A percentile compares a stretch with the other conserved stretches of the same genome.
phyloP scores from a whole-genome alignment of 129 eudicot genomes.

The Dittrichia graveolens region DNA sequence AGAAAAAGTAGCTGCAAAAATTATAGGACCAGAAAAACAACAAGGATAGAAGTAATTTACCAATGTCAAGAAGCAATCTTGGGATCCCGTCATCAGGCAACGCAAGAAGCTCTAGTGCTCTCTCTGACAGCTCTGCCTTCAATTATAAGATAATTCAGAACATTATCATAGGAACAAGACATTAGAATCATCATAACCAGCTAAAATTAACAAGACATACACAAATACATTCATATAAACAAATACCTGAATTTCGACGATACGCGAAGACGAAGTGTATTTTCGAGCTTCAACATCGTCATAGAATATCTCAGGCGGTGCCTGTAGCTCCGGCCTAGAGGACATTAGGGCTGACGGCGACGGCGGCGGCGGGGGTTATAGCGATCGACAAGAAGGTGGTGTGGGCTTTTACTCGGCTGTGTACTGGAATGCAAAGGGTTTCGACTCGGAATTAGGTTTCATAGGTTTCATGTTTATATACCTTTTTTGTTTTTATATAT shows the following conservation, averaged over 20 bases:
- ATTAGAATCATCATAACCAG: background rate
- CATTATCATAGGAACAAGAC: background rate
- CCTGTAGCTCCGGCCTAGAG: conserved; percentile 88
- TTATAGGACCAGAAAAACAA: background rate
- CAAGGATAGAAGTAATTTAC: conserved; percentile 30
- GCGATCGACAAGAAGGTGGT: background rate
- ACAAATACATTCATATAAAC: background rate
- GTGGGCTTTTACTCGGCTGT: conserved; percentile 19
- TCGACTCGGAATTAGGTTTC: conserved; percentile 19
- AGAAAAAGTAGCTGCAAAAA: background rate
- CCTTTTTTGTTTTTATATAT: background rate
- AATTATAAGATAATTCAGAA: background rate
- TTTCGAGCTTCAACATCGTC: conserved; percentile 95
- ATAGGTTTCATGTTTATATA: conserved; percentile 20
- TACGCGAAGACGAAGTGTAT: conserved; percentile 97
- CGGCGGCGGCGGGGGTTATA: conserved; percentile 12
- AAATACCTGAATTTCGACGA: conserved; percentile 90
- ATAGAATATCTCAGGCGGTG: conserved; percentile 97
- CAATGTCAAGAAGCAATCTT: conserved; percentile 88
- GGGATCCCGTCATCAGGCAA: conserved; percentile 91
- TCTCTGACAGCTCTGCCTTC: conserved; percentile 84
- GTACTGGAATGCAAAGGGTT: conserved; percentile 5
- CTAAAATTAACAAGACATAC: background rate
- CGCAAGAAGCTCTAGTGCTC: conserved; percentile 98
- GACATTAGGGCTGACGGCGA: conserved; percentile 38